Evolutionary conservation across 1,284 basidiomycete genomes (phyloP), one percentile per base, ranked within the genome.

Genomic region (Marasmius oreades): DNA sequence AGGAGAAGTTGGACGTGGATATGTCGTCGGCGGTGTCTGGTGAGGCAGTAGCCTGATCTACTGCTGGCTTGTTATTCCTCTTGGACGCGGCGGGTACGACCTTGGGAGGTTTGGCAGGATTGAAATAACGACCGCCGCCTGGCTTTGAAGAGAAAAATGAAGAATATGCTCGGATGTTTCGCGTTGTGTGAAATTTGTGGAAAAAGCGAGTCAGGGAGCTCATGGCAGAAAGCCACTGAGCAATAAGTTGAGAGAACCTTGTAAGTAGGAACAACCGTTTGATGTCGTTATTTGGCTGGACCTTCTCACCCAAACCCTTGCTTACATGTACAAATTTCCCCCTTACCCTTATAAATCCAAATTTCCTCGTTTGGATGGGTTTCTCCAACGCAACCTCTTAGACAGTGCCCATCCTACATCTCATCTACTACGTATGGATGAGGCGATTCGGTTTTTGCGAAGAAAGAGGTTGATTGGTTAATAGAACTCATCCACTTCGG

Each of bases 71-170:
- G 39, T 53, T 23, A 37, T 58, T 57, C 55, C 57, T 56, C 23
- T 33, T 42, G 12, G 55, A 18, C 22, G 24, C 52, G 42, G 55
- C 44, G 10, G 54, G 50, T 37, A 57, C 53, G 71, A 26, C 73
- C 68, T 69, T 86, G 85, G 58, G 82, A 73, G 26, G 74, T 69
- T 90, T 90, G 12, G 86, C 72, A 5, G 87, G 81, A 59, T 86
- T 85, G 69, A 89, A 88, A 66, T 85, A 86, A 26, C 87, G 78
- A 22, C 88, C 88, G 16, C 88, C 85, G 2, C 88, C 87, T 1
- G 86, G 76, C 63, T 88, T 88, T 33, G 84, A 84, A 12, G 87
- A 90, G 72, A 89, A 91, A 63, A 87, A 86, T 2, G 88, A 85
- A 6, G 86, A 91, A 64, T 89, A 91, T 16, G 82, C 70, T 66